Evolutionary conservation across 2,329 filamentous ascomycete genomes (phyloP), one percentile per base, ranked within the genome.

Genomic region (Phaeosphaeriaceae sp.): DNA sequence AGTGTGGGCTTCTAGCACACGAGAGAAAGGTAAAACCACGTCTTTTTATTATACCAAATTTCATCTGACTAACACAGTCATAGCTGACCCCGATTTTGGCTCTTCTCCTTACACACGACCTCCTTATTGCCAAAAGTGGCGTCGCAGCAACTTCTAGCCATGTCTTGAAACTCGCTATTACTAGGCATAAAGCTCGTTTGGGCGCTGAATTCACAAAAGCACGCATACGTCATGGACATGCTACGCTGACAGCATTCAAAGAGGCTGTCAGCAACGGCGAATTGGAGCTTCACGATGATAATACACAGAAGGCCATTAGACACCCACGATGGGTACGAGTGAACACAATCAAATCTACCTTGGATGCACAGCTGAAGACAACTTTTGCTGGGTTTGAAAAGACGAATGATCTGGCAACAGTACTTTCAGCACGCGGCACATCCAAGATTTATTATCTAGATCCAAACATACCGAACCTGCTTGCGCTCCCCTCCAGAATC

Each of bases 311-410:
- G 63, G 58, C 57, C 5, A 63, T 58, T 3, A 76, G 77, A 33
- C 89, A 93, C 67, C 92, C 92, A n/a, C 85, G 94, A 45, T 99
- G 94, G 94, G 85, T 96, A 33, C 85, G 94, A 2, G 80, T 97
- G 54, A 99, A 97, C 68, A 85, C 87, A 0, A 75, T 97, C 11
- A 87, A 86, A 60, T 87, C 86, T 9, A 87, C 81, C 0, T 70
- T 96, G 4, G 80, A 87, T 15, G 81, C 86, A 3, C 88, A 96
- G 73, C 76, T 96, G n/a, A 76, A 79, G 13, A 86, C 83, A 0
- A 93, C 89, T 0, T 96, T 97, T 71, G 73, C 80, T 1, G 79
- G 77, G 1, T 93, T 87, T 61, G 73, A 77, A 16, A 77, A 79
- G 37, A 85, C 86, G 1, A 66, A 75, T 0, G 78, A 77, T 0